These are phyloP conservation scores for Oryza nivara DNA, from an alignment of 176 grass and related monocot species.

Conservation along the genomic window DNA sequence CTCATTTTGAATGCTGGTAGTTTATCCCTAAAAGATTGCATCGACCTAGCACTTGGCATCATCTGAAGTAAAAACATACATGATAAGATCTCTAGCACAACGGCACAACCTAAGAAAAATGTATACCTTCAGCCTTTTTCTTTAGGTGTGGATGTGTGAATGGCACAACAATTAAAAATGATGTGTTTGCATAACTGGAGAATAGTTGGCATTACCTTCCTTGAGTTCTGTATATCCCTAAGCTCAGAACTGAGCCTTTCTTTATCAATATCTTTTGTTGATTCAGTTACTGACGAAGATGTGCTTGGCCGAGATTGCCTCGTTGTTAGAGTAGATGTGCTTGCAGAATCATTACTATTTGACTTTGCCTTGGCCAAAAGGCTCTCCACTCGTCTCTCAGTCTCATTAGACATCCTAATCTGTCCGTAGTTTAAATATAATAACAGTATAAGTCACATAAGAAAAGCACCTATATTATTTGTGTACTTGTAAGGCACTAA, in stretches of 20 bases:
- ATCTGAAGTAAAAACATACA: slow-evolving; percentile 51
- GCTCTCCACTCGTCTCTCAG: slow-evolving; percentile 83
- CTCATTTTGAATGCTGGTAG: slow-evolving; percentile 80
- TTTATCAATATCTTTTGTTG: slow-evolving; percentile 53
- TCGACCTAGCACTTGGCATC: slow-evolving; percentile 61
- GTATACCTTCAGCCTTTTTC: not conserved
- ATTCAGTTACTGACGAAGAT: slow-evolving; percentile 45
- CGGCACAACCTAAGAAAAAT: not conserved
- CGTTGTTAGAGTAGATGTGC: slow-evolving; percentile 41
- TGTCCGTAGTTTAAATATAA: slow-evolving; percentile 54
- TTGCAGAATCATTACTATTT: slow-evolving; percentile 53
- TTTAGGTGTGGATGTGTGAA: not conserved
- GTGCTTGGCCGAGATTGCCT: slow-evolving; percentile 47
- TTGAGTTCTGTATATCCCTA: slow-evolving; percentile 79
- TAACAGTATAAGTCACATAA: slow-evolving; percentile 38
- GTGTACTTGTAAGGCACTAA: slow-evolving; percentile 23
- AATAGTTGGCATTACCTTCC: slow-evolving; percentile 56
- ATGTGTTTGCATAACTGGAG: slow-evolving; percentile 17
- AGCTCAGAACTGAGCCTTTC: slow-evolving; percentile 72
- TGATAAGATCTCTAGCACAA: not conserved
- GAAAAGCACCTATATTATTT: slow-evolving; percentile 5
- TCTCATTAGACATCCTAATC: slow-evolving; percentile 98
- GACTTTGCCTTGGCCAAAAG: slow-evolving; percentile 67
- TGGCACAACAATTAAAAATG: not conserved
- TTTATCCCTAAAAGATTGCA: slow-evolving; percentile 91